Evolutionary conservation across 2,329 filamentous ascomycete species (phyloP), one percentile per base, ranked within the genome.

Genomic region (Ceratocystis cubensis): DNA sequence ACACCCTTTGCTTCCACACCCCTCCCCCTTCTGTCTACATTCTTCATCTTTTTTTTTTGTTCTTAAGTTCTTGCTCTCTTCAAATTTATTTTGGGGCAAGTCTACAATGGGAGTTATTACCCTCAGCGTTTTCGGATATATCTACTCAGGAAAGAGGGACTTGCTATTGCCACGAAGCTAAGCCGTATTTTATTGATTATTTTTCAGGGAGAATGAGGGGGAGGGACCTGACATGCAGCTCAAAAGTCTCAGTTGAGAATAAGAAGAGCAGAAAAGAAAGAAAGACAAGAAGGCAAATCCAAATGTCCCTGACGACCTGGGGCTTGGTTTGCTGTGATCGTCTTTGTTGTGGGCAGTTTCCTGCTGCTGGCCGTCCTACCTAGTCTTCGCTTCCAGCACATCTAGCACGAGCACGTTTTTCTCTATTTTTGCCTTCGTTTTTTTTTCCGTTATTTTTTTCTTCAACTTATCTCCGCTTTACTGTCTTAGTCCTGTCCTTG

Each of bases 401-500:
- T 28, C 53, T 33, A 57, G 13, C 56, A 50, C 17, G 22, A 62
- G 28, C 20, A 56, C n/a, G 33, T 37, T 46, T 50, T 50, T 46
- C 48, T 50, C 48, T 22, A 10, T 50, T 25, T 20, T 50, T 20
- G 20, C 22, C 50, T 33, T 41, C 48, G 1, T 33, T 57, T 64
- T 41, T 59, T 59, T 59, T 64, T 7, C 30, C 4, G 3, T 64
- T 48, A 44, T 56, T 30, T 46, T 48, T 37, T 59, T 61, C 57
- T 65, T 28, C 17, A 59, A 33, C 2, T 28, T 28, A 57, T 57
- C 53, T 57, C 53, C 53, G 53, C 53, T 57, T 30, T 57, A n/a
- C 8, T 33, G 53, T 30, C 53, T 28, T 30, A 2, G 2, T 57
- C 53, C 20, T 57, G 20, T 50, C 48, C 50, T 33, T 37, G 30